Percentiles rank a stretch among this genome's conserved stretches.
Conservation (phyloP, 2,329 filamentous ascomycete genomes). For the Septoria linicola region DNA sequence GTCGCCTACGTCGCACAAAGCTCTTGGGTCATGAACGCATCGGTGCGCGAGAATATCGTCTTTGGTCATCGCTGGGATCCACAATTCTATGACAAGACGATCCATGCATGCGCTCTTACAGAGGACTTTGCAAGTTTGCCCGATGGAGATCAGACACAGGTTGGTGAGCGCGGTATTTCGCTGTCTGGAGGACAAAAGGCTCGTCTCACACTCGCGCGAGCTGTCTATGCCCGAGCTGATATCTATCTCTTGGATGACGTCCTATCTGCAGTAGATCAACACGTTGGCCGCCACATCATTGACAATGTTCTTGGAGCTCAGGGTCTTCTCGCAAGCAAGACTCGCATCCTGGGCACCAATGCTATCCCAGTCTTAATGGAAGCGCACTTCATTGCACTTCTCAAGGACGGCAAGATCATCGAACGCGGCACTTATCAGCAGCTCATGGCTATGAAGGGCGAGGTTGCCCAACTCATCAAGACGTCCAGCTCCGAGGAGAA, state of each 20-base stretch:
- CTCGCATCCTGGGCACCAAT: slow-evolving; percentile 90
- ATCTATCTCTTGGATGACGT: slow-evolving; percentile 93
- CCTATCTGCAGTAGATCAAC: slow-evolving; percentile 95
- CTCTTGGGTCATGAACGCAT: slow-evolving; percentile 97
- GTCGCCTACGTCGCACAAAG: slow-evolving; percentile 91
- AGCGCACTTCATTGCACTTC: slow-evolving; percentile 81
- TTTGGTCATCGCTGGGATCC: slow-evolving; percentile 95
- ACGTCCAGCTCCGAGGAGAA: slow-evolving; percentile 61
- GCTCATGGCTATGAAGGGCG: slow-evolving; percentile 88
- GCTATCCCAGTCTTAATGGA: slow-evolving; percentile 87
- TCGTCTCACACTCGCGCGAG: slow-evolving; percentile 83
- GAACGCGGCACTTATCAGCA: slow-evolving; percentile 90
- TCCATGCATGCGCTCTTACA: slow-evolving; percentile 83
- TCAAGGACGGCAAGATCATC: slow-evolving; percentile 77
- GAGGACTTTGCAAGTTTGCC: slow-evolving; percentile 92
- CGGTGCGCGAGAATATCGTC: slow-evolving; percentile 93
- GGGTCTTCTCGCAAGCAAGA: slow-evolving; percentile 81
- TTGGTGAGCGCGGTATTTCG: slow-evolving; percentile 94
- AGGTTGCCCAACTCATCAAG: slow-evolving; percentile 80
- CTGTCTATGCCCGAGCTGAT: slow-evolving; percentile 95
- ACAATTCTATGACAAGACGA: slow-evolving; percentile 87
- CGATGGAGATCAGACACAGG: slow-evolving; percentile 93
- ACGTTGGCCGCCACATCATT: slow-evolving; percentile 92
- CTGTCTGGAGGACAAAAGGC: slow-evolving; percentile 95
- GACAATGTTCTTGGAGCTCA: slow-evolving; percentile 86